phyloP scores from a whole-genome alignment of 768 basidiomycete genomes.

The Megacollybia marginata region DNA sequence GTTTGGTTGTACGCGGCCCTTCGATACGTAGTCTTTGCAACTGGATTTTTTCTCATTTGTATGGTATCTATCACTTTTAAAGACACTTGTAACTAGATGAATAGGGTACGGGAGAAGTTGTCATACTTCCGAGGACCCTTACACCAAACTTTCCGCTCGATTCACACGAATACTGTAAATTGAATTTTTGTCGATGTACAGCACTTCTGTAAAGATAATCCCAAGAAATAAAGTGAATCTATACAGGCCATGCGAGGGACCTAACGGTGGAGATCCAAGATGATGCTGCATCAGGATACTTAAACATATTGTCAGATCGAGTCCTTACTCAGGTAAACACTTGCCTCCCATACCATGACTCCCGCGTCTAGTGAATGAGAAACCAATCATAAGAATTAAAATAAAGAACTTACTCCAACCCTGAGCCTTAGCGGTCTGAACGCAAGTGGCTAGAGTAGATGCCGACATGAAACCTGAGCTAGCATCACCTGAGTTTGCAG shows the following conservation, averaged over 20 bases:
- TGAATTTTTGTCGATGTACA: no score
- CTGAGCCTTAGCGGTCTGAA: constrained; percentile 47
- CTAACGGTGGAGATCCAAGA: constrained; percentile 34
- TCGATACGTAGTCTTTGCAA: no score
- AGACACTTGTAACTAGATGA: no score
- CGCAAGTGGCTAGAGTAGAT: constrained; percentile 48
- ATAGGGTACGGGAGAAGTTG: no score
- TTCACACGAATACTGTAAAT: no score
- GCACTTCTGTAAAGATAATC: no score
- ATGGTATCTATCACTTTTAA: no score
- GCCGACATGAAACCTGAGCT: constrained; percentile 57
- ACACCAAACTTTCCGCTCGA: no score
- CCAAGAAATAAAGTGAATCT: constrained; percentile 2
- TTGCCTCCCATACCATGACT: constrained; percentile 24
- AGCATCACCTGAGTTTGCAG: constrained; percentile 43
- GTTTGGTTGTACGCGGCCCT: no score
- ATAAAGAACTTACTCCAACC: constrained; percentile 55
- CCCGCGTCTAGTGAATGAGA: constrained; percentile 16
- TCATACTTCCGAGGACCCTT: no score
- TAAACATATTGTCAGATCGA: constrained; percentile 1
- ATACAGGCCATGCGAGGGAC: constrained; percentile 26
- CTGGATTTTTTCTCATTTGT: no score
- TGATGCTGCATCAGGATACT: constrained; percentile 33
- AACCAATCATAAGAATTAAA: background rate
- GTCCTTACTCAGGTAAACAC: constrained; percentile 12